These are phyloP conservation scores for Hymenoscyphus fraxineus DNA, from an alignment of 2,329 filamentous ascomycete species.

Conservation along the genomic window DNA sequence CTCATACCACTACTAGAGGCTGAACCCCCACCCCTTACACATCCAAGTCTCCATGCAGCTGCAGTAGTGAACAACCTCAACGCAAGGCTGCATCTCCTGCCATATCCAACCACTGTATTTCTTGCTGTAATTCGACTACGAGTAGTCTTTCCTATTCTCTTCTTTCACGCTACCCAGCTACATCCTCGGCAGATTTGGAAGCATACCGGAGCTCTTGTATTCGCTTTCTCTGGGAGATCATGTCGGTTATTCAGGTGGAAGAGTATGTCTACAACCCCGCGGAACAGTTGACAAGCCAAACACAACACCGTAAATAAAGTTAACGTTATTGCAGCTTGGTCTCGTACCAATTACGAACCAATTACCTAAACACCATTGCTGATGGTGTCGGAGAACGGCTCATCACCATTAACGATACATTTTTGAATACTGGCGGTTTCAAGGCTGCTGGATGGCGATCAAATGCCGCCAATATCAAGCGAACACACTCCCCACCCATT, in stretches of 20 bases:
- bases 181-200: too few species aligned
- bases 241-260: conserved; percentile 39
- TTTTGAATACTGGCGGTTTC: conserved; percentile 77
- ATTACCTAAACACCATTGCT: conserved; percentile 74
- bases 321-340: conserved; percentile 57
- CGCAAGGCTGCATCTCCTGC: neutral
- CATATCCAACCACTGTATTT: neutral
- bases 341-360: conserved; percentile 75
- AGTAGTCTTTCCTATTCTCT: neutral
- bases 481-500: conserved; percentile 82
- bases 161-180: neutral
- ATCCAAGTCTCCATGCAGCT: neutral
- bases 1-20: neutral
- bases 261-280: conserved; percentile 30
- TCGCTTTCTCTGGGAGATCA: conserved; percentile 11
- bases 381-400: conserved; percentile 82
- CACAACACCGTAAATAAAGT: neutral
- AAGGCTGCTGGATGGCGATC: conserved; percentile 78
- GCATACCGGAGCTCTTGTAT: neutral
- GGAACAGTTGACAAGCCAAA: neutral
- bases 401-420: conserved; percentile 74
- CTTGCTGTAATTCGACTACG: neutral
- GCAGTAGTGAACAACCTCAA: neutral
- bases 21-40: neutral
- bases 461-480: conserved; percentile 71